These are phyloP conservation scores for Colletotrichum aenigma DNA, from an alignment of 2,329 filamentous ascomycete genomes.

Conservation along the genomic window DNA sequence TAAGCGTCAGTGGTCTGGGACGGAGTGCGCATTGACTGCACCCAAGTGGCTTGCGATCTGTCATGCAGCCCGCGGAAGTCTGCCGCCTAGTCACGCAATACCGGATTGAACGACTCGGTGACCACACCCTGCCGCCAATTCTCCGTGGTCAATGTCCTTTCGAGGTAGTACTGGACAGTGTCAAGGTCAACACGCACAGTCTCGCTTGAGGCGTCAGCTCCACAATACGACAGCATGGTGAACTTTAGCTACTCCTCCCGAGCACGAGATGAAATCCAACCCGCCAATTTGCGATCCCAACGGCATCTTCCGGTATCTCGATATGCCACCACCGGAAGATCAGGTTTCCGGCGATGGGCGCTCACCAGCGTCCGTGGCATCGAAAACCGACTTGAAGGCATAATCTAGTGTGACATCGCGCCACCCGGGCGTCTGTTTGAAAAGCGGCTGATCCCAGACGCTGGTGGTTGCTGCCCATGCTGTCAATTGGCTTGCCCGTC, in stretches of 20 bases:
- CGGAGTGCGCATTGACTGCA: not conserved
- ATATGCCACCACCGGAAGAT: not conserved
- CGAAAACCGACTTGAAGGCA: not conserved
- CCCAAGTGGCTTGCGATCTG: not conserved
- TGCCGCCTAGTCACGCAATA: not conserved
- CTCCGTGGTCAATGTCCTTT: not conserved
- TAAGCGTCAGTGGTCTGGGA: not conserved
- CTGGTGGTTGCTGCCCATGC: not conserved
- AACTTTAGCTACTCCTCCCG: not conserved
- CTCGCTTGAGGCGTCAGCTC: not conserved
- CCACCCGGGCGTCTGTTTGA: constrained; percentile 1
- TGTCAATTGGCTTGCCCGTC: not conserved
- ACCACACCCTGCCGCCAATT: not conserved
- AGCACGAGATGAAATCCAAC: not conserved
- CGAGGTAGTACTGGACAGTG: not conserved
- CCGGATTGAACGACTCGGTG: not conserved
- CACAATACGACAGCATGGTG: not conserved
- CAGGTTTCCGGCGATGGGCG: not conserved
- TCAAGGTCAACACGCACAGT: not conserved
- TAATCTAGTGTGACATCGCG: constrained; percentile 9
- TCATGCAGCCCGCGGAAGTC: not conserved
- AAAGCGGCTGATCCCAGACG: not conserved
- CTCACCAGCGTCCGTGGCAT: not conserved
- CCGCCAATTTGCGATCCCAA: not conserved
- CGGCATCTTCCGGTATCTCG: not conserved